These are phyloP conservation scores for Lolium rigidum DNA, from an alignment of 176 grass and related monocot species.

Conservation along the genomic window DNA sequence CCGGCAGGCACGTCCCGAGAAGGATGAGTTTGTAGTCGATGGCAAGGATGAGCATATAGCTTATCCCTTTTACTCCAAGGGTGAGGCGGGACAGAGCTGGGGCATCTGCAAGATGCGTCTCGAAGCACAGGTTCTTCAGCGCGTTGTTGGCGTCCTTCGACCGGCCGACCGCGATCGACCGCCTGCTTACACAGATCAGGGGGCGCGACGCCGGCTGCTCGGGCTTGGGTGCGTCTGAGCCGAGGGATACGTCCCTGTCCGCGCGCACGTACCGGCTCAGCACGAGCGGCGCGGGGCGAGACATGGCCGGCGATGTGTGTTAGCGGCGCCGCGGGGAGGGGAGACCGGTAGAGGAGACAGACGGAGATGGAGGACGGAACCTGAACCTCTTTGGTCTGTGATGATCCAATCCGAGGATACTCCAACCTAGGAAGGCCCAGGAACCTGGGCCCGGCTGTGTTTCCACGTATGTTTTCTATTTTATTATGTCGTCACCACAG, in stretches of 20 bases:
- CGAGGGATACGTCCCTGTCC: not conserved
- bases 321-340: not conserved
- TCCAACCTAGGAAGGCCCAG: too few species aligned
- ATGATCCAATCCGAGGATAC: too few species aligned
- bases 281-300: not conserved
- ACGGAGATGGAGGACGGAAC: not conserved
- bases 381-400: too few species aligned
- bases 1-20: not conserved
- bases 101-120: not conserved
- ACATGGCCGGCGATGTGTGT: not conserved
- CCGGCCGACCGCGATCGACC: not conserved
- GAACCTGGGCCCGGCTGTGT: too few species aligned
- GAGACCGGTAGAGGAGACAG: not conserved
- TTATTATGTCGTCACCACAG: too few species aligned
- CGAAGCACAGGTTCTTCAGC: not conserved
- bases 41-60: not conserved
- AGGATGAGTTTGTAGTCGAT: not conserved
- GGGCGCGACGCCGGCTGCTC: not conserved
- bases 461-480: too few species aligned
- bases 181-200: not conserved
- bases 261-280: not conserved
- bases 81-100: not conserved
- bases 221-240: not conserved
- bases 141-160: not conserved
- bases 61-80: not conserved